Conservation (phyloP, 2,329 filamentous ascomycete species). For the Trichoderma sp. region DNA sequence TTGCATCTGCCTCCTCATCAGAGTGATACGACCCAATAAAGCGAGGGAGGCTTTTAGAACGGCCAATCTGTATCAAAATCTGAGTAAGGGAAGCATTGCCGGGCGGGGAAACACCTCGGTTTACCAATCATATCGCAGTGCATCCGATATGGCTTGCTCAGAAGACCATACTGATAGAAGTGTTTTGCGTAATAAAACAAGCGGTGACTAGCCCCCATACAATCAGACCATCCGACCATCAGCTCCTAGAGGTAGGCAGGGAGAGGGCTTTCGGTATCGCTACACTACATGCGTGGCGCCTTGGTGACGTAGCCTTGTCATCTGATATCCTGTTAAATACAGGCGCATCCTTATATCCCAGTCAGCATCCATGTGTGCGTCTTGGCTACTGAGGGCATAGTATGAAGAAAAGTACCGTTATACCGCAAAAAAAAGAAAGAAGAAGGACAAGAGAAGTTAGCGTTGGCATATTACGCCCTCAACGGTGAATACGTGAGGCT, state of each 20-base stretch:
- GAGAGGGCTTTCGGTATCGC: neutral
- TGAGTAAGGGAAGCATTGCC: slow-evolving; percentile 5
- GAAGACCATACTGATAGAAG: neutral
- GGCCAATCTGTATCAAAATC: neutral
- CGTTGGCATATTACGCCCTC: neutral
- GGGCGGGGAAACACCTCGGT: slow-evolving; percentile 2
- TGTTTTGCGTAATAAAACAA: slow-evolving; percentile 7
- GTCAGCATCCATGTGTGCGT: neutral
- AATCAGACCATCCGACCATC: slow-evolving; percentile 14
- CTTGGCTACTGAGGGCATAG: neutral
- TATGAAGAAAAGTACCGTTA: neutral
- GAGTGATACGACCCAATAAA: neutral
- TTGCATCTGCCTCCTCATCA: neutral
- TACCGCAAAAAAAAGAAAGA: neutral
- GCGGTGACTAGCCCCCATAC: slow-evolving; percentile 1
- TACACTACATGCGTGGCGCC: neutral
- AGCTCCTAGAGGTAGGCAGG: slow-evolving; percentile 21
- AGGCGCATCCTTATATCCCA: neutral
- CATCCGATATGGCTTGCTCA: neutral
- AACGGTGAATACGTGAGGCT: neutral
- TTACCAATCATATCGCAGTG: slow-evolving; percentile 5
- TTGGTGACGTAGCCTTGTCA: neutral
- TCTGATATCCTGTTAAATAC: neutral
- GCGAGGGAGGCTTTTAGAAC: slow-evolving; percentile 1
- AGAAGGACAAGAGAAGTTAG: neutral